Conservation (phyloP, 2,329 filamentous ascomycete species). For the Arachnopeziza araneosa region DNA sequence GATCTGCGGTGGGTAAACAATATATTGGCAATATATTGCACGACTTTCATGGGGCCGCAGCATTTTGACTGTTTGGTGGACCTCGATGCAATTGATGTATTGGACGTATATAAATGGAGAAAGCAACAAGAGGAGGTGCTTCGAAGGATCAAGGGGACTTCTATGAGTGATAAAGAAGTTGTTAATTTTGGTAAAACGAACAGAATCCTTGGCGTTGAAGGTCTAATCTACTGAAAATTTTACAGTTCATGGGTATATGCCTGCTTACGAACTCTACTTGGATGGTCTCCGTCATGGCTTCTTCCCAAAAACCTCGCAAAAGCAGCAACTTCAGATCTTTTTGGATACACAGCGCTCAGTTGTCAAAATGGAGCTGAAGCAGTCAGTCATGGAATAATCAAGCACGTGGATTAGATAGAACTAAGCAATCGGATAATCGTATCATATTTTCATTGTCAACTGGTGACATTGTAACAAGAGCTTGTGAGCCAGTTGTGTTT, state of each 20-base stretch:
- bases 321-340: not conserved
- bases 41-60: conserved; percentile 2
- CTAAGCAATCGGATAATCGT: no score
- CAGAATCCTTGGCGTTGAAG: not conserved
- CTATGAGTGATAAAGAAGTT: conserved; percentile 2
- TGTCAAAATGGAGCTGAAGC: no score
- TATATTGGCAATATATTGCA: not conserved
- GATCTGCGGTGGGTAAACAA: conserved; percentile 1
- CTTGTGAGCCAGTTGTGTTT: no score
- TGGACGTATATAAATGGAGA: conserved; percentile 4
- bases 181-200: not conserved
- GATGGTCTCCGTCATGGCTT: not conserved
- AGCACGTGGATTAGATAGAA: no score
- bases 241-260: conserved; percentile 3
- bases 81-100: conserved; percentile 1
- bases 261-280: conserved; percentile 2
- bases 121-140: not conserved
- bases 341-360: not conserved
- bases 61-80: conserved; percentile 1
- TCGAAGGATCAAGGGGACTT: not conserved
- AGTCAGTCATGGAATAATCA: no score
- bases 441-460: no score
- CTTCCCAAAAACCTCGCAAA: not conserved
- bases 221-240: not conserved
- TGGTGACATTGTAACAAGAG: no score